These are phyloP conservation scores for Podosphaera leucotricha DNA, from an alignment of 2,329 filamentous ascomycete genomes.

Conservation along the genomic window DNA sequence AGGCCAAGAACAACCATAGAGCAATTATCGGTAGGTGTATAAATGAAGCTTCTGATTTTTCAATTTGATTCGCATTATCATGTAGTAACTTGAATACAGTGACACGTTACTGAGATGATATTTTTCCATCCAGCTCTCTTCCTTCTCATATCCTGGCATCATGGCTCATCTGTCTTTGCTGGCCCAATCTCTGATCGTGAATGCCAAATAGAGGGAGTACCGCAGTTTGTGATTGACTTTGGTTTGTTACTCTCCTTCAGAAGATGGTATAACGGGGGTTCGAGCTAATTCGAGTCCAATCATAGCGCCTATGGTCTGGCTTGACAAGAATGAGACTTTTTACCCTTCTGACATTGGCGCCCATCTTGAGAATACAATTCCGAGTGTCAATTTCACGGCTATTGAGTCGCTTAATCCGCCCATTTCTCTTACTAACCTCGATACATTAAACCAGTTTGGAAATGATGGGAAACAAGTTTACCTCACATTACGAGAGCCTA, in stretches of 20 bases:
- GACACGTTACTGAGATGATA: too few relatives aligned
- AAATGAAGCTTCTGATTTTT: too few relatives aligned
- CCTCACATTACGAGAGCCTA: conserved; percentile 24
- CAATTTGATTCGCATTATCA: too few relatives aligned
- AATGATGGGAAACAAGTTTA: conserved; percentile 20
- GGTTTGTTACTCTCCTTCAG: conserved; percentile 15
- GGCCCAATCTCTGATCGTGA: not conserved
- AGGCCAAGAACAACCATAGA: too few relatives aligned
- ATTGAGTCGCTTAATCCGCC: conserved; percentile 18
- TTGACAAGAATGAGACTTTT: conserved; percentile 24
- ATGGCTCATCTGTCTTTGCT: not conserved
- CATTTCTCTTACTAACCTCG: conserved; percentile 24
- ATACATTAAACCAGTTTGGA: conserved; percentile 21
- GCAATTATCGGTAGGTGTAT: too few relatives aligned
- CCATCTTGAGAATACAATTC: conserved; percentile 23
- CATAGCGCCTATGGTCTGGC: conserved; percentile 26
- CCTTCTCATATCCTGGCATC: too few relatives aligned
- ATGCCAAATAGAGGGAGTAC: conserved; percentile 14
- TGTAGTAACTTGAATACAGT: too few relatives aligned
- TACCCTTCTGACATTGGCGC: conserved; percentile 24
- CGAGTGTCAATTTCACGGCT: conserved; percentile 20
- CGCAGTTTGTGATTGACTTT: conserved; percentile 22
- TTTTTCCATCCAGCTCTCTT: too few relatives aligned
- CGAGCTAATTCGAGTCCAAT: not conserved
- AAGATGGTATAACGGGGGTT: conserved; percentile 1